Conservation (phyloP, 805 yeast genomes). For the Ogataea minuta region DNA sequence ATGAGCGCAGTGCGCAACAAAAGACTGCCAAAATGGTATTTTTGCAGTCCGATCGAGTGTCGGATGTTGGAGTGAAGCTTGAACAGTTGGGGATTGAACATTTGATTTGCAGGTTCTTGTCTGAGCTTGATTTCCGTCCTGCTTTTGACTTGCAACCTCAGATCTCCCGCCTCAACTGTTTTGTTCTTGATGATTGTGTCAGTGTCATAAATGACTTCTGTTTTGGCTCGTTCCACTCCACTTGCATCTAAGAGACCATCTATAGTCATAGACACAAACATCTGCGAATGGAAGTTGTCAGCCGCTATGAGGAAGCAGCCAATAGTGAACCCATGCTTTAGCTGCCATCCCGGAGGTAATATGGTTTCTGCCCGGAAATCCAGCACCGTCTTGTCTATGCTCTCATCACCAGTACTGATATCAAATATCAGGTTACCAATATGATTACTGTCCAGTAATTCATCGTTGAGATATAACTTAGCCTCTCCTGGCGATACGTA, state of each 20-base stretch:
- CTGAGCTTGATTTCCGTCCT: slow-evolving; percentile 8
- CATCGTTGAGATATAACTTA: slow-evolving; percentile 3
- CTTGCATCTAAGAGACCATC: slow-evolving; percentile 13
- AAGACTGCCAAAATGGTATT: slow-evolving; percentile 14
- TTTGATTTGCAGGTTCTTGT: slow-evolving; percentile 5
- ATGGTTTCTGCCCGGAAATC: slow-evolving; percentile 10
- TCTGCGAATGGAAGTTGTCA: slow-evolving; percentile 9
- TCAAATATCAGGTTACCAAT: slow-evolving; percentile 10
- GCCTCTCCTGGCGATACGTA: slow-evolving; percentile 6
- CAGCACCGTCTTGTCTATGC: slow-evolving; percentile 4
- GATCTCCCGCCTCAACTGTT: background rate
- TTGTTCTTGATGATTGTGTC: slow-evolving; percentile 10
- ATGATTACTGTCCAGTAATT: slow-evolving; percentile 3
- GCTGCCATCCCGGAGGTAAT: slow-evolving; percentile 13
- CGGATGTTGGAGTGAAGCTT: slow-evolving; percentile 9
- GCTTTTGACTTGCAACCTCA: slow-evolving; percentile 10
- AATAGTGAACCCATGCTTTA: slow-evolving; percentile 8
- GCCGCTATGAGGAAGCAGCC: slow-evolving; percentile 14
- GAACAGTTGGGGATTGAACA: slow-evolving; percentile 15
- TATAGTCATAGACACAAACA: slow-evolving; percentile 15
- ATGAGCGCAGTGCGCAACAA: slow-evolving; percentile 14
- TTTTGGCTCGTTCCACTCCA: slow-evolving; percentile 9
- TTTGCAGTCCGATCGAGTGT: slow-evolving; percentile 13
- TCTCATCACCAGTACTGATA: slow-evolving; percentile 5
- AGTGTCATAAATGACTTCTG: slow-evolving; percentile 15